Evolutionary conservation across 371 early-diverging fungal genomes (phyloP).

Genomic region (Catenaria anguillulae): DNA sequence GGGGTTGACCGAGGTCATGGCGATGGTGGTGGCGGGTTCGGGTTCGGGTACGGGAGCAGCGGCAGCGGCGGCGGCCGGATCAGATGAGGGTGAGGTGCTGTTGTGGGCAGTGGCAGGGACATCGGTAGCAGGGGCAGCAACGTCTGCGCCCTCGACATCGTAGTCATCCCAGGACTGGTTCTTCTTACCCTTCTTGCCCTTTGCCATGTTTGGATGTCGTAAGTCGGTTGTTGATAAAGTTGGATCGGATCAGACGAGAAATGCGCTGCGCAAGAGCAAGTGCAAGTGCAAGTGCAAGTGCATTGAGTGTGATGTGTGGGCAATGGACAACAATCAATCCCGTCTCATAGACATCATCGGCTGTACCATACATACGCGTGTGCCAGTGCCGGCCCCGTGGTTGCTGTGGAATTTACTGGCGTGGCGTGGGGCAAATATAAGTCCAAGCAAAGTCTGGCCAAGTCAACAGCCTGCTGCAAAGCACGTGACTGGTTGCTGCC

Average conservation of each 20-base stretch:
- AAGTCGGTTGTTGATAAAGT: background rate
- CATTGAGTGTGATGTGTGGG: background rate
- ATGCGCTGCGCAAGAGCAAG: too few species aligned
- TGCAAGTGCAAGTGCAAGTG: too few species aligned
- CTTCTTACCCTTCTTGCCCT: conserved; percentile 13
- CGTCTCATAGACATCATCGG: too few species aligned
- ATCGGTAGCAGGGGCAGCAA: background rate
- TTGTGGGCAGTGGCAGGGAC: too few species aligned
- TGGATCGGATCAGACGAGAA: background rate
- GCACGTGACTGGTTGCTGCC: too few species aligned
- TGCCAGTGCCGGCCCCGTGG: too few species aligned
- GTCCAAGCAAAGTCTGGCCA: too few species aligned
- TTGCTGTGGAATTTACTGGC: too few species aligned
- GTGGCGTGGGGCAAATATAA: too few species aligned
- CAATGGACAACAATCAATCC: too few species aligned
- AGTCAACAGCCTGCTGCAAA: too few species aligned
- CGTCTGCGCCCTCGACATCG: conserved; percentile 8
- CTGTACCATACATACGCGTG: too few species aligned
- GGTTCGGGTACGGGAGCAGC: background rate
- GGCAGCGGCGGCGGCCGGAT: background rate
- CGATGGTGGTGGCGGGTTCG: background rate
- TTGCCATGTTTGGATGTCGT: background rate
- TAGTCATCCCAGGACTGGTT: background rate
- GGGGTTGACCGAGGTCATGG: background rate
- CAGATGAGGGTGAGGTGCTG: background rate